Conservation (phyloP, 2,329 filamentous ascomycete genomes). For the Fusarium falciforme region DNA sequence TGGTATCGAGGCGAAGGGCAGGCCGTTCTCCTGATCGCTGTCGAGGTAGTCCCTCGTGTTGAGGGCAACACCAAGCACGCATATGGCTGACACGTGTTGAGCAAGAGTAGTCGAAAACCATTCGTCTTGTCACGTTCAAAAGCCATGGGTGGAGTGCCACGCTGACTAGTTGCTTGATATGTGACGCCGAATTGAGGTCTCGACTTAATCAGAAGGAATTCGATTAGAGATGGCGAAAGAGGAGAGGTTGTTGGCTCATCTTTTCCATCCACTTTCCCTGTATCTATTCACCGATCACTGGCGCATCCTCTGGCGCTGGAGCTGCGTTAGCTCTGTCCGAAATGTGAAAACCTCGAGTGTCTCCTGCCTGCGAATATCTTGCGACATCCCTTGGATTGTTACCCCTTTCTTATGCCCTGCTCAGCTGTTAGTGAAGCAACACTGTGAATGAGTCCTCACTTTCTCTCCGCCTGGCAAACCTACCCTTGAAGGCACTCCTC, state of each 20-base stretch:
- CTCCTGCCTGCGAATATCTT: neutral
- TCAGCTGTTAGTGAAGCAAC: neutral
- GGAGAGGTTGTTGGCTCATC: neutral
- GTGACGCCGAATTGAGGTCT: neutral
- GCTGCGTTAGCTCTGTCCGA: neutral
- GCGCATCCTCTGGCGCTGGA: neutral
- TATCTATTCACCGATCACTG: neutral
- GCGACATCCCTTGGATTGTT: neutral
- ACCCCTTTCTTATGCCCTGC: too few species aligned
- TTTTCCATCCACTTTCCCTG: neutral
- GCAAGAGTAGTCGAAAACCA: neutral
- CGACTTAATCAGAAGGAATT: neutral
- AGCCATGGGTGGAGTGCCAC: neutral
- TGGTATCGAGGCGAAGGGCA: neutral
- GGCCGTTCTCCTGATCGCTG: neutral
- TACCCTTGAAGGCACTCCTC: neutral
- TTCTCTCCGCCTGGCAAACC: neutral
- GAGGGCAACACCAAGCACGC: neutral
- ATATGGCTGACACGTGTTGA: neutral
- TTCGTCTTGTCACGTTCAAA: neutral
- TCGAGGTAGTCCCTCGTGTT: neutral
- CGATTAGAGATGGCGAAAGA: neutral
- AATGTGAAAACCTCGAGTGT: neutral
- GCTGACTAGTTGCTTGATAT: neutral
- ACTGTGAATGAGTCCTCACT: neutral